phyloP scores from a whole-genome alignment of 139 green algal genomes.

The Chlamydomonas eustigma region DNA sequence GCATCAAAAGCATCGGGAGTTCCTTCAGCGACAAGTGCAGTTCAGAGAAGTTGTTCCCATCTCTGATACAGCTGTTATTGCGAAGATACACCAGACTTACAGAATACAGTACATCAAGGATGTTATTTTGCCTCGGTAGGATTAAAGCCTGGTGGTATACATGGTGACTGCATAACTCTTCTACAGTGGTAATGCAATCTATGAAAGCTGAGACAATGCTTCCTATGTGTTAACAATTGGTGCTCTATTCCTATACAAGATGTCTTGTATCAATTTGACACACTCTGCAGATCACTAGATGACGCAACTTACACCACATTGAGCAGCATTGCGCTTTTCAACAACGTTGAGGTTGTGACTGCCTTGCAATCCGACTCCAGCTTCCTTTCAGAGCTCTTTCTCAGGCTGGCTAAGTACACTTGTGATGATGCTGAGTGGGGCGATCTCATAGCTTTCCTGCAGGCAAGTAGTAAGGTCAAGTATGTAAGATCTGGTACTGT shows the following conservation, averaged over 20 bases:
- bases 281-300: conserved; percentile 78
- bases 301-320: conserved; percentile 90
- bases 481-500: too few species aligned
- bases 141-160: not conserved
- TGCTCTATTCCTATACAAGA: too few species aligned
- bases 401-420: conserved; percentile 39
- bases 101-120: conserved; percentile 92
- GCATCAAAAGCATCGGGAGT: conserved; percentile 61
- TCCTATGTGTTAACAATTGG: too few species aligned
- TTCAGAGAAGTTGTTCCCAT: conserved; percentile 80
- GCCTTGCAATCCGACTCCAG: conserved; percentile 42
- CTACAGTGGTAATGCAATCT: too few species aligned
- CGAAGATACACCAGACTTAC: conserved; percentile 96
- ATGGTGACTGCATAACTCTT: too few species aligned
- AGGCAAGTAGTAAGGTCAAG: conserved; percentile 31
- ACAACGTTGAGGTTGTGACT: conserved; percentile 89
- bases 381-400: conserved; percentile 89
- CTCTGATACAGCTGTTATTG: conserved; percentile 44
- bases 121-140: conserved; percentile 76
- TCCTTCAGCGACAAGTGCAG: conserved; percentile 24
- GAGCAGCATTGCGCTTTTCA: conserved; percentile 72
- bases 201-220: too few species aligned
- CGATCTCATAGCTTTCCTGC: conserved; percentile 83
- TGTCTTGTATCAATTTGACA: too few species aligned
- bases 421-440: conserved; percentile 53